Conservation (phyloP, 2,329 filamentous ascomycete species). For the Arthrobotrys iridis region DNA sequence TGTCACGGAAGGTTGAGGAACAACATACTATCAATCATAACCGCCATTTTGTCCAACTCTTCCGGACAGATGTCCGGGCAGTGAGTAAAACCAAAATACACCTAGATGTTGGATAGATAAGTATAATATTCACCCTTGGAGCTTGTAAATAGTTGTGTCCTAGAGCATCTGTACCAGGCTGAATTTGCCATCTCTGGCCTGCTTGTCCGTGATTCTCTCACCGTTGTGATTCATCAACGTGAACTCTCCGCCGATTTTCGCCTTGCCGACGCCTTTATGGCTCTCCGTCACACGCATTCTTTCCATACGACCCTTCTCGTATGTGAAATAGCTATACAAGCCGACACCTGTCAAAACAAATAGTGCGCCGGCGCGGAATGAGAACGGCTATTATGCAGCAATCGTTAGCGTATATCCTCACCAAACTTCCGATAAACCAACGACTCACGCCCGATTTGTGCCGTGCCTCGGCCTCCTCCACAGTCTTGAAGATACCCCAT, state of each 20-base stretch:
- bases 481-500: conserved; percentile 60
- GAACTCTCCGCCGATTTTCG: conserved; percentile 92
- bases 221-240: conserved; percentile 83
- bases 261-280: conserved; percentile 88
- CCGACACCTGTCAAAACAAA: conserved; percentile 82
- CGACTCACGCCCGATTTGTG: conserved; percentile 63
- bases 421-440: conserved; percentile 31
- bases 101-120: conserved; percentile 66
- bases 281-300: conserved; percentile 88
- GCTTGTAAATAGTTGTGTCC: too few relatives aligned
- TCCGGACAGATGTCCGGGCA: conserved; percentile 99
- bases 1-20: neutral
- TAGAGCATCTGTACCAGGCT: conserved; percentile 66
- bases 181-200: conserved; percentile 84
- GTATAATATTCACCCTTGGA: conserved; percentile 4
- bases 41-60: conserved; percentile 99
- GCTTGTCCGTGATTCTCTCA: conserved; percentile 76
- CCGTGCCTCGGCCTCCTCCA: conserved; percentile 64
- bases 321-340: conserved; percentile 89
- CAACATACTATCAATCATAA: conserved; percentile 76
- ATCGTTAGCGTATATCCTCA: conserved; percentile 34
- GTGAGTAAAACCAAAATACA: conserved; percentile 98
- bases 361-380: conserved; percentile 85
- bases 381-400: conserved; percentile 75
- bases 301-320: conserved; percentile 90